Evolutionary conservation across 31 red algal genomes (phyloP).

Genomic region (Odonthalia washingtoniensis): DNA sequence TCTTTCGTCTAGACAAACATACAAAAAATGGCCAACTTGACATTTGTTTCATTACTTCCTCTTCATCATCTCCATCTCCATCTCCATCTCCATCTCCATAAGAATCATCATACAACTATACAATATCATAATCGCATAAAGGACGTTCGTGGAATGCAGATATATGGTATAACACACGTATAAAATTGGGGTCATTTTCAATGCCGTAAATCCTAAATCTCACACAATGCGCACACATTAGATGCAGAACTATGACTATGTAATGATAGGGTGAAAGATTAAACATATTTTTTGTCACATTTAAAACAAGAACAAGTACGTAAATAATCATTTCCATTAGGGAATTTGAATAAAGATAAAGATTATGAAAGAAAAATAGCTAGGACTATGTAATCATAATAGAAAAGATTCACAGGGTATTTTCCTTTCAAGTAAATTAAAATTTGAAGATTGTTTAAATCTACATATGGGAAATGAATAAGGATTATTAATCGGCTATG

Average conservation of each 20-base stretch:
- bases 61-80: no score
- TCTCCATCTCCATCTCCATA: no score
- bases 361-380: slow-evolving; percentile 71
- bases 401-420: slow-evolving; percentile 97
- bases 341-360: slow-evolving; percentile 82
- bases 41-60: no score
- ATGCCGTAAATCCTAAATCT: no score
- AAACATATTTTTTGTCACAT: slow-evolving; percentile 95
- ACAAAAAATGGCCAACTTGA: no score
- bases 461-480: slow-evolving; percentile 75
- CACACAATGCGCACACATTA: slow-evolving; percentile 51
- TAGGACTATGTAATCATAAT: slow-evolving; percentile 77
- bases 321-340: no score
- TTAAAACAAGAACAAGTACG: slow-evolving; percentile 81
- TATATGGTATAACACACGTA: slow-evolving; percentile 93
- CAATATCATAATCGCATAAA: slow-evolving; percentile 66
- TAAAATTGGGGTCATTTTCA: slow-evolving; percentile 99
- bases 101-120: no score
- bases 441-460: slow-evolving; percentile 91
- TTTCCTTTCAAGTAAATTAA: slow-evolving; percentile 95
- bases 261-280: slow-evolving; percentile 88
- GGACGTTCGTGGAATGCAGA: slow-evolving; percentile 98
- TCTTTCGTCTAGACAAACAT: no score
- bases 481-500: slow-evolving; percentile 87
- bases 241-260: slow-evolving; percentile 41